phyloP scores from a whole-genome alignment of 202 grass and related monocot genomes.

The Panicum hallii region DNA sequence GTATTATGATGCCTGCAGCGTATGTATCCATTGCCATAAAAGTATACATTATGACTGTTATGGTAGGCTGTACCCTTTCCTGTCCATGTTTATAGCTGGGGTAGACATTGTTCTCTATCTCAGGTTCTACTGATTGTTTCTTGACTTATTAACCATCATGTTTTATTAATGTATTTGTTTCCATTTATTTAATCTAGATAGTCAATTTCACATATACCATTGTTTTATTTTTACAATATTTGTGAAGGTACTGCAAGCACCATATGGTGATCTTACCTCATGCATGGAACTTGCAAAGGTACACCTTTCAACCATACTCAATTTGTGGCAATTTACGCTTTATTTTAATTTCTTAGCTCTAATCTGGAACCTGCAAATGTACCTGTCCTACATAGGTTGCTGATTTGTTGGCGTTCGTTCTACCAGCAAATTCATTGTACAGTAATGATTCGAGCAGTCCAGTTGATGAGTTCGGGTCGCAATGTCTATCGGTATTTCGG shows the following conservation, averaged over 20 bases:
- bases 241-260: constrained; percentile 89
- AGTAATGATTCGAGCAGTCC: constrained; percentile 51
- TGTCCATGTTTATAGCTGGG: constrained; percentile 19
- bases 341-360: constrained; percentile 29
- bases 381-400: constrained; percentile 72
- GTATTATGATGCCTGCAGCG: neutral
- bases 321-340: constrained; percentile 3
- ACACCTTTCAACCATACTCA: constrained; percentile 29
- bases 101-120: neutral
- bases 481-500: constrained; percentile 86
- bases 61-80: neutral
- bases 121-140: neutral
- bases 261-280: constrained; percentile 90
- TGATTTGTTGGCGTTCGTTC: constrained; percentile 84
- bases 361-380: constrained; percentile 40
- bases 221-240: constrained; percentile 30
- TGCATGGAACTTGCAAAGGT: constrained; percentile 99
- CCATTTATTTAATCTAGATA: constrained; percentile 15
- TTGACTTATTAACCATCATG: neutral
- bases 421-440: constrained; percentile 80
- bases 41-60: neutral
- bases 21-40: constrained; percentile 1
- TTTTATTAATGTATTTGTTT: constrained; percentile 34
- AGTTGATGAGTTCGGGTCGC: constrained; percentile 75
- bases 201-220: constrained; percentile 9